A percentile compares a stretch with the other conserved stretches of the same genome.
Conservation (phyloP, 78 protist genomes). For the slime mould (Dictyostelium discoideum) region DNA sequence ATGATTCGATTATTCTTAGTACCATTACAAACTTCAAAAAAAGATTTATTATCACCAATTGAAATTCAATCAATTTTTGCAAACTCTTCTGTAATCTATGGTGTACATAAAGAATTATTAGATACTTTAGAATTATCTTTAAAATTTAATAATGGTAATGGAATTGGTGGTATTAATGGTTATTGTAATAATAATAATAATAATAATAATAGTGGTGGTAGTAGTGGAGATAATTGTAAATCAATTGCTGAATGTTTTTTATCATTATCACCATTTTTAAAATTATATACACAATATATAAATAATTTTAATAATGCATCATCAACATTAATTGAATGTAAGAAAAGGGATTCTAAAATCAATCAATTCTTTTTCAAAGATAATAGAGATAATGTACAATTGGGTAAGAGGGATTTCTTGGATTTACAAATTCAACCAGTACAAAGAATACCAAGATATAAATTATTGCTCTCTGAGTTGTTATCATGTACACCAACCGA, state of each 20-base stretch:
- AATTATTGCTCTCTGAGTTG: constrained; percentile 37
- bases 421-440: constrained; percentile 77
- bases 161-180: background rate
- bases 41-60: constrained; percentile 8
- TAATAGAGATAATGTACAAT: constrained; percentile 5
- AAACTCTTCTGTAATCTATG: constrained; percentile 40
- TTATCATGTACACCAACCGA: constrained; percentile 36
- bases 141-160: background rate
- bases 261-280: constrained; percentile 37
- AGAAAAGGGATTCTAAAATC: constrained; percentile 62
- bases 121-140: constrained; percentile 1
- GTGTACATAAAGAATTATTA: constrained; percentile 55
- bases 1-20: constrained; percentile 29
- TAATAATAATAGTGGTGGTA: too few relatives aligned
- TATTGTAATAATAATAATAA: background rate
- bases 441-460: constrained; percentile 79
- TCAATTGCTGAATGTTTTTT: constrained; percentile 53
- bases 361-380: constrained; percentile 67
- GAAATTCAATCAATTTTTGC: constrained; percentile 46
- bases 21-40: constrained; percentile 44
- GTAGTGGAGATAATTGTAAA: background rate
- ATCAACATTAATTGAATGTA: constrained; percentile 45
- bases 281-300: constrained; percentile 57
- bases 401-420: constrained; percentile 44
- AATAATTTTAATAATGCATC: constrained; percentile 56